Evolutionary conservation across 768 basidiomycete species (phyloP), one percentile per base, ranked within the genome.

Genomic region (Tricholoma furcatifolium): DNA sequence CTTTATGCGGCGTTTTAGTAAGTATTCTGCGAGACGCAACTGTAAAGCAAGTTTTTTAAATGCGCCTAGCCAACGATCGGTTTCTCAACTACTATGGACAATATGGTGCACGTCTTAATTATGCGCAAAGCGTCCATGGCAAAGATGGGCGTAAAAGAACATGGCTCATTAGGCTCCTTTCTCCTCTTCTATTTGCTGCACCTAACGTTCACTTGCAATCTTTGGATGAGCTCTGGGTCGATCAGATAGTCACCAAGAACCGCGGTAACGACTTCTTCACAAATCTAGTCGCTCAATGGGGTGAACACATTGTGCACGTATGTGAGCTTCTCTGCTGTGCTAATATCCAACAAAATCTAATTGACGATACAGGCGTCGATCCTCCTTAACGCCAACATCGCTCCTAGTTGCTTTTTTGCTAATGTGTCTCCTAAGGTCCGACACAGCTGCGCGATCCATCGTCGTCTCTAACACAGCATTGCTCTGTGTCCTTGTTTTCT

Each of bases 221-320:
- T 15, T 56, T 84, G 30, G 70, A 76, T 40, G 70, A 65, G 20
- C 67, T 81, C 21, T 84, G 77, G 68, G 71, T 81, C 0, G 82
- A 84, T 51, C 42, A 65, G 3, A 62, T 73, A 15, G 71, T 68
- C 2, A 64, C 68, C 53, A 67, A 61, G 35, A 53, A 55, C 17
- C 70, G 56, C 11, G 83, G 79, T 77, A 64, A 60, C 2, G 59
- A 57, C n/a, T 76, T 77, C 31, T 65, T 77, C 42, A 36, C 49
- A 3, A 70, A 69, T 35, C 34, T 78, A 15, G 69, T 65, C 18
- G 63, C 62, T 5, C 71, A 81, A 50, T 74, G 77, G 65, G 60
- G 66, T 32, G 72, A 72, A 40, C 73, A 73, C 40, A 75, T 73
- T 49, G 68, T 76, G 27, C 69, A 77, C 39, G 80, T 79, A 55